phyloP scores from a whole-genome alignment of 345 rosid genomes.

The Eucalyptus grandis region DNA sequence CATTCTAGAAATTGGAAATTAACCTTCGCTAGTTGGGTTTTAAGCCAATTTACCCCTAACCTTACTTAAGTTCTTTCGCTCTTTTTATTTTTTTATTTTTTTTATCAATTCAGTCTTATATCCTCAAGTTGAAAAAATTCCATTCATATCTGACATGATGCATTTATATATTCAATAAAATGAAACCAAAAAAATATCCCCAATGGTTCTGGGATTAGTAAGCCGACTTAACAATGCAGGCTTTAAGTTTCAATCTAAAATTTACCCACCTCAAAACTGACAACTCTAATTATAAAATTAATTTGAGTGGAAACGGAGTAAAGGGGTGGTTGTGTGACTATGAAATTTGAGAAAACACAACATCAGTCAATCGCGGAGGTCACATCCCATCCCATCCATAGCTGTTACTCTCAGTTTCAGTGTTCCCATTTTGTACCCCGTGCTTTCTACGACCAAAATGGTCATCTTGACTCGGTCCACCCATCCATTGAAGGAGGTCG shows the following conservation, averaged over 20 bases:
- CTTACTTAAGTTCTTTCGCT: background rate
- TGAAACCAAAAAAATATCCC: background rate
- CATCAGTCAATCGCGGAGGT: background rate
- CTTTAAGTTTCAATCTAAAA: background rate
- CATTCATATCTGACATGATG: background rate
- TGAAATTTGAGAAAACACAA: background rate
- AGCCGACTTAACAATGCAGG: background rate
- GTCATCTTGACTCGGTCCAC: background rate
- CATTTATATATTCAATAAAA: background rate
- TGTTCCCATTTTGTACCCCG: background rate
- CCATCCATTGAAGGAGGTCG: background rate
- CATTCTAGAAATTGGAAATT: rapidly evolving
- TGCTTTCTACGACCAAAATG: background rate
- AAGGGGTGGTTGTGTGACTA: background rate
- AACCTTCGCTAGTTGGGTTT: rapidly evolving
- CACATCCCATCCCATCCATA: background rate
- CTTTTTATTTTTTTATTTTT: background rate
- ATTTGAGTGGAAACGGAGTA: background rate
- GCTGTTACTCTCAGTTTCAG: background rate
- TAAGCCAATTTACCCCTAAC: background rate
- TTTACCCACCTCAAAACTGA: background rate
- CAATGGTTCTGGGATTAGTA: background rate
- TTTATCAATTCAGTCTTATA: background rate
- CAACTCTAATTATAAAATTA: background rate
- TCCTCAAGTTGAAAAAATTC: background rate